Evolutionary conservation across 768 basidiomycete species (phyloP).

Genomic region (Tylopilus sp.): DNA sequence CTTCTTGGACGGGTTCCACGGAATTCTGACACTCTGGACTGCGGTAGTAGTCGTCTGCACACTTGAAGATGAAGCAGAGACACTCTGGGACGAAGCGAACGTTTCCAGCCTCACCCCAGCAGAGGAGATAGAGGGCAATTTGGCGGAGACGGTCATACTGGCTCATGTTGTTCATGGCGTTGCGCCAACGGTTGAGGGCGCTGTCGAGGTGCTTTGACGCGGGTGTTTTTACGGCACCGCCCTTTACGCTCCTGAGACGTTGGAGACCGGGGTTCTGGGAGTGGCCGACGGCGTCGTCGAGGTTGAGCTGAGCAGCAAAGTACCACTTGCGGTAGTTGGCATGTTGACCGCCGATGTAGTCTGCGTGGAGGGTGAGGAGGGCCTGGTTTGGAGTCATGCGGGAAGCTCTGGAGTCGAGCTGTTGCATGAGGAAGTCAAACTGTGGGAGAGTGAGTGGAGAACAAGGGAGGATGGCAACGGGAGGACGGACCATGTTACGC

Average conservation of each 20-base stretch:
- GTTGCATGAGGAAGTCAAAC: constrained; percentile 98
- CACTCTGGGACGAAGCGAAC: constrained; percentile 97
- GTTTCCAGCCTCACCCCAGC: constrained; percentile 98
- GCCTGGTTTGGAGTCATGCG: constrained; percentile 98
- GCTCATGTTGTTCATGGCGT: constrained; percentile 99
- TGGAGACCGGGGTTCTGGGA: constrained; percentile 91
- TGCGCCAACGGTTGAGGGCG: constrained; percentile 92
- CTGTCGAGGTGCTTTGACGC: constrained; percentile 84
- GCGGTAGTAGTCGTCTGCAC: constrained; percentile 99
- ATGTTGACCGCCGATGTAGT: constrained; percentile 98
- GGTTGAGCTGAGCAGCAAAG: constrained; percentile 97
- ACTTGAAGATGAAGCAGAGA: constrained; percentile 99
- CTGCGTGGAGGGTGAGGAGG: constrained; percentile 92
- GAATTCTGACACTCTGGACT: constrained; percentile 96
- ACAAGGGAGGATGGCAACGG: background rate
- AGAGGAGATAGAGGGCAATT: constrained; percentile 91
- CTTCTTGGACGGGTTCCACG: constrained; percentile 90
- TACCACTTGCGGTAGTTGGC: constrained; percentile 99
- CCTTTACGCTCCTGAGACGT: constrained; percentile 80
- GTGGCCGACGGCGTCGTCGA: constrained; percentile 97
- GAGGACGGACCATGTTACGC: constrained; percentile 78
- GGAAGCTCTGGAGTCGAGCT: constrained; percentile 96
- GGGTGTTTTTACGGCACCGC: constrained; percentile 46
- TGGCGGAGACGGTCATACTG: constrained; percentile 97
- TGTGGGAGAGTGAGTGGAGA: constrained; percentile 28